These are phyloP conservation scores for Leccinellum luteum DNA, from an alignment of 768 basidiomycete species.

Conservation along the genomic window DNA sequence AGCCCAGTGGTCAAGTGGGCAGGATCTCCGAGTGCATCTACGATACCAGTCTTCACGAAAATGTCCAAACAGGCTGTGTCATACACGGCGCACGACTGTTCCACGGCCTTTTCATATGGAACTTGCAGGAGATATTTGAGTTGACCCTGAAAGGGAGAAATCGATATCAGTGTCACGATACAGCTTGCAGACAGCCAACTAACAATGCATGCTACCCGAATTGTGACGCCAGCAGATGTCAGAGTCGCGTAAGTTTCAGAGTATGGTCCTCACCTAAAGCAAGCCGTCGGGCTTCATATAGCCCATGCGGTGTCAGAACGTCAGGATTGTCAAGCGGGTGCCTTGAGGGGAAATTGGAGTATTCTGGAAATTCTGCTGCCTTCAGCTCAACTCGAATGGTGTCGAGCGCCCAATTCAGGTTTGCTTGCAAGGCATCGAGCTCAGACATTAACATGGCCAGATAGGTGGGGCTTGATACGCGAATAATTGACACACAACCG, in stretches of 20 bases:
- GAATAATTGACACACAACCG: neutral
- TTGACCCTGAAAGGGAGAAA: neutral
- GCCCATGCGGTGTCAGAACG: neutral
- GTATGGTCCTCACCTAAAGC: neutral
- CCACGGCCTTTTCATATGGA: conserved; percentile 1
- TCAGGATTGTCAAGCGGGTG: neutral
- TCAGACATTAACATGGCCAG: neutral
- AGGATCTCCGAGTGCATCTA: neutral
- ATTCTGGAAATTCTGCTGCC: neutral
- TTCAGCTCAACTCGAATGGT: neutral
- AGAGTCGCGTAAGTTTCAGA: neutral
- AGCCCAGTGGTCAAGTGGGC: neutral
- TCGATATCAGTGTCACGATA: neutral
- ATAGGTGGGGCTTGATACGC: neutral
- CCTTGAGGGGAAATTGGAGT: neutral
- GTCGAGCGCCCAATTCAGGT: neutral
- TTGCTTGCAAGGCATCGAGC: neutral
- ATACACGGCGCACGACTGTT: conserved; percentile 1
- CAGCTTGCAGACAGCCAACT: neutral
- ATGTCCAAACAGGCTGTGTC: conserved; percentile 1
- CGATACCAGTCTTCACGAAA: neutral
- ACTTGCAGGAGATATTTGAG: conserved; percentile 5
- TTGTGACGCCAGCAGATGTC: neutral
- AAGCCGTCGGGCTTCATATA: neutral
- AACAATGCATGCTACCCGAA: neutral